These are phyloP conservation scores for Nicotiana noctiflora DNA, from an alignment of 257 asterid species.

Conservation along the genomic window DNA sequence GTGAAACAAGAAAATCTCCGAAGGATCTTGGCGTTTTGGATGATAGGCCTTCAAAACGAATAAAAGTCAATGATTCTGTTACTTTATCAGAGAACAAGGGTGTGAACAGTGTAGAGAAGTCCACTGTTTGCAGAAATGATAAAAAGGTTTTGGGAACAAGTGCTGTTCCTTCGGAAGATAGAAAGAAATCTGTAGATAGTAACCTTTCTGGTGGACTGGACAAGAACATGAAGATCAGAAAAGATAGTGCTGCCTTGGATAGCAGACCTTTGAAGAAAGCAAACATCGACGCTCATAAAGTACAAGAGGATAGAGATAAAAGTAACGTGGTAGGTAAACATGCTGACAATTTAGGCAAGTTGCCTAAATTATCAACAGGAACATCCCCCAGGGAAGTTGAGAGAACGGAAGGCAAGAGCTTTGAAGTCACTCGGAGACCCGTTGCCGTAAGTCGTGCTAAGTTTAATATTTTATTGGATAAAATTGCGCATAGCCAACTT, in stretches of 20 bases:
- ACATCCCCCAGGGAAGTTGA: slow-evolving; percentile 13
- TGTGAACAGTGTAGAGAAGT: slow-evolving; percentile 15
- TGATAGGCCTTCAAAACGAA: slow-evolving; percentile 30
- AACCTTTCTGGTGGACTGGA: slow-evolving; percentile 22
- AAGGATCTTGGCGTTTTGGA: slow-evolving; percentile 24
- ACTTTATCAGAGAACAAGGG: slow-evolving; percentile 17
- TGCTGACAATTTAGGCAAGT: slow-evolving; percentile 7
- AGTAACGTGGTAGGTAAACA: neutral
- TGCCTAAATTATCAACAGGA: slow-evolving; percentile 8
- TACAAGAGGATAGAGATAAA: neutral
- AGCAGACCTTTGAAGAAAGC: slow-evolving; percentile 34
- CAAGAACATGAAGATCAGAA: slow-evolving; percentile 6
- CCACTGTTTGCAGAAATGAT: slow-evolving; percentile 15
- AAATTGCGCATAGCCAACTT: neutral
- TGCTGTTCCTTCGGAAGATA: slow-evolving; percentile 17
- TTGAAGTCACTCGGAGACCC: slow-evolving; percentile 63
- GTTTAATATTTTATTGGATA: neutral
- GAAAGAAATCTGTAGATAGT: slow-evolving; percentile 10
- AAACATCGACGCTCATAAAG: slow-evolving; percentile 20
- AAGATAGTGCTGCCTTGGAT: slow-evolving; percentile 24
- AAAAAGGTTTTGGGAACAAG: slow-evolving; percentile 9
- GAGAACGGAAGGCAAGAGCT: slow-evolving; percentile 28
- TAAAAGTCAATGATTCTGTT: slow-evolving; percentile 23
- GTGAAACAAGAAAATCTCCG: slow-evolving; percentile 24
- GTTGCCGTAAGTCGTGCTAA: slow-evolving; percentile 54